A percentile compares a stretch with the other conserved stretches of the same genome.
These are phyloP conservation scores for Hyaloscypha bicolor DNA, from an alignment of 495 filamentous ascomycete genomes.

Conservation along the genomic window DNA sequence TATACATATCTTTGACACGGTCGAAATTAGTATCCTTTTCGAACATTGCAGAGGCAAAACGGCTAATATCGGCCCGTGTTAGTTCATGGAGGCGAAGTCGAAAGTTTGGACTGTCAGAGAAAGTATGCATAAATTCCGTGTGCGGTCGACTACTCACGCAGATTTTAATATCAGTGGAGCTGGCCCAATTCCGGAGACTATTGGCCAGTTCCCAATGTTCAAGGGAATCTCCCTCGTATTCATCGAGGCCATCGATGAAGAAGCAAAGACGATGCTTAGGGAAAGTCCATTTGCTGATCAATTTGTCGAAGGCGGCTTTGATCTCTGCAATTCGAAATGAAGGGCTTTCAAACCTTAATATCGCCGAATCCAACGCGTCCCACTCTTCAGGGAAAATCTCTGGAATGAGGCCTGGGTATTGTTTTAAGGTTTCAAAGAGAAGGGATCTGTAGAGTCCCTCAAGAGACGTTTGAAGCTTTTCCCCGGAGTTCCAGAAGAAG, in stretches of 20 bases:
- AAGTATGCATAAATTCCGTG: slow-evolving; percentile 38
- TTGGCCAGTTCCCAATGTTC: slow-evolving; percentile 13
- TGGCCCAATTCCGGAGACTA: slow-evolving; percentile 14
- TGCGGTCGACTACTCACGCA: slow-evolving; percentile 55
- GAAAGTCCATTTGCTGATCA: too few species aligned
- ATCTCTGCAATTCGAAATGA: neutral
- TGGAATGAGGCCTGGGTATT: neutral
- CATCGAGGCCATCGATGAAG: neutral
- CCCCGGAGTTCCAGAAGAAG: slow-evolving; percentile 3
- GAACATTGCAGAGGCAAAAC: slow-evolving; percentile 22
- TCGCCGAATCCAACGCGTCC: neutral
- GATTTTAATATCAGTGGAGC: slow-evolving; percentile 41
- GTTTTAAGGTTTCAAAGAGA: neutral
- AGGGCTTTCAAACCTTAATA: too few species aligned
- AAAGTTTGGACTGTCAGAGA: slow-evolving; percentile 10
- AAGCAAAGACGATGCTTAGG: neutral
- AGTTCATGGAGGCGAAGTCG: slow-evolving; percentile 33
- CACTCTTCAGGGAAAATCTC: neutral
- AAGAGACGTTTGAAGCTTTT: neutral
- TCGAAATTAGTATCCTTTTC: slow-evolving; percentile 11
- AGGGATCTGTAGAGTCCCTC: neutral
- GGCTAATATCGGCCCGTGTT: slow-evolving; percentile 32
- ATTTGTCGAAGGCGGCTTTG: too few species aligned
- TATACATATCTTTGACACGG: neutral
- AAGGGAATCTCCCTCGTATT: neutral